Evolutionary conservation across 768 basidiomycete genomes (phyloP).

Genomic region (Mycena vitilis): DNA sequence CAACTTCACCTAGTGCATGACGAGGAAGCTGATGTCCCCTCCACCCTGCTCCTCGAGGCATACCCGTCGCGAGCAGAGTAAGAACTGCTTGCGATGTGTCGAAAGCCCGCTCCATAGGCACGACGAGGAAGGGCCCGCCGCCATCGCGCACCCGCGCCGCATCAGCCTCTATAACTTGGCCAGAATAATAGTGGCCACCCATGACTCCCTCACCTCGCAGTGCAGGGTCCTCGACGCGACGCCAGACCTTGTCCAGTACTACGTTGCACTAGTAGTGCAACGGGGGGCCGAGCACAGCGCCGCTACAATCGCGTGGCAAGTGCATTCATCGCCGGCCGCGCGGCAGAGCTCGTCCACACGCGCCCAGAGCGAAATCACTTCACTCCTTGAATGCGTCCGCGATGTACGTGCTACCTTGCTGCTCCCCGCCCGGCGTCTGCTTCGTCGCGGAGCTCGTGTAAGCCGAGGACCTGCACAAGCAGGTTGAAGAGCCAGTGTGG

Average conservation of each 20-base stretch:
- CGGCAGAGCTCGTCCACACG: conserved; percentile 80
- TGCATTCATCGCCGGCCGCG: conserved; percentile 77
- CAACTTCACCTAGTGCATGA: conserved; percentile 69
- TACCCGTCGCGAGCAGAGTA: conserved; percentile 60
- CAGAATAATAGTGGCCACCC: conserved; percentile 68
- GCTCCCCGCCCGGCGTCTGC: conserved; percentile 41
- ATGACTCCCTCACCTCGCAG: conserved; percentile 55
- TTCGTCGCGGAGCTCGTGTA: conserved; percentile 44
- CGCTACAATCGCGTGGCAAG: conserved; percentile 79
- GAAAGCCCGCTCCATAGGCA: conserved; percentile 54
- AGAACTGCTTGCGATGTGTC: conserved; percentile 56
- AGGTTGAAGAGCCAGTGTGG: conserved; percentile 88
- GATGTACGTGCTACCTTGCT: conserved; percentile 33
- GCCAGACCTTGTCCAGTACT: conserved; percentile 87
- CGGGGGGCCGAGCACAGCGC: conserved; percentile 78
- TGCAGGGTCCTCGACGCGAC: conserved; percentile 72
- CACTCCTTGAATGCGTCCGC: conserved; percentile 77
- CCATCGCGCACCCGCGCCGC: conserved; percentile 50
- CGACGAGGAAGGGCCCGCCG: conserved; percentile 55
- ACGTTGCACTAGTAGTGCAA: too few relatives aligned
- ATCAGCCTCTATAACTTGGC: conserved; percentile 57
- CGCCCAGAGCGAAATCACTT: conserved; percentile 79
- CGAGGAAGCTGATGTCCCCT: conserved; percentile 62
- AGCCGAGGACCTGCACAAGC: conserved; percentile 75
- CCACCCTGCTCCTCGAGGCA: conserved; percentile 50